Evolutionary conservation across 352 stramenopile species (phyloP).

Genomic region (Globisporangium camurandrum): DNA sequence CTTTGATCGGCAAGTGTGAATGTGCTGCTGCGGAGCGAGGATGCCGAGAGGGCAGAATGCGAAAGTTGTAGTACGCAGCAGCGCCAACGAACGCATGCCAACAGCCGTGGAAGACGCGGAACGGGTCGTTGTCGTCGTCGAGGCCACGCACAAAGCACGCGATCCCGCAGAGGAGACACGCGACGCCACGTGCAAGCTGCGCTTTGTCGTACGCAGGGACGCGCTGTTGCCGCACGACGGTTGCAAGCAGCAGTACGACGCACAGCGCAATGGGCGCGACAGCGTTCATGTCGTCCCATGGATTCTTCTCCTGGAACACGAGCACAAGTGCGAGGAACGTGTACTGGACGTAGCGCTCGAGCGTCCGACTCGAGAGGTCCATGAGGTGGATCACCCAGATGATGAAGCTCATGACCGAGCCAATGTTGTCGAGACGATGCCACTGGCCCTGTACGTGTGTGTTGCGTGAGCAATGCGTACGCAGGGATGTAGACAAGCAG

Average conservation of each 20-base stretch:
- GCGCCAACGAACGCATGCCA: constrained; percentile 72
- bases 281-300: constrained; percentile 61
- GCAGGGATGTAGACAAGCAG: background rate
- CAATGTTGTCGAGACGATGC: constrained; percentile 78
- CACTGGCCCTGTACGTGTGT: constrained; percentile 41
- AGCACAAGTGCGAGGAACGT: constrained; percentile 54
- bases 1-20: constrained; percentile 31
- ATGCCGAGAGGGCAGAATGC: constrained; percentile 29
- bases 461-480: background rate
- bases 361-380: constrained; percentile 34
- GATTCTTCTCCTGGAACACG: constrained; percentile 70
- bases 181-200: constrained; percentile 36
- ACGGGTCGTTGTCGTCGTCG: constrained; percentile 67
- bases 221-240: constrained; percentile 26
- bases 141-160: constrained; percentile 55
- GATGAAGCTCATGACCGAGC: constrained; percentile 79
- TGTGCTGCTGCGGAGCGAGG: constrained; percentile 6
- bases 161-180: constrained; percentile 39
- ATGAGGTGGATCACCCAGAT: constrained; percentile 73
- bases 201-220: constrained; percentile 48
- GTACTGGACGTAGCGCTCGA: constrained; percentile 61
- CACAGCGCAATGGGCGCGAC: constrained; percentile 34
- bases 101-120: constrained; percentile 77
- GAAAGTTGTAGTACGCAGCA: constrained; percentile 67
- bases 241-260: constrained; percentile 34